Evolutionary conservation across 768 basidiomycete genomes (phyloP).

Genomic region (Kwoniella newhampshirensis): DNA sequence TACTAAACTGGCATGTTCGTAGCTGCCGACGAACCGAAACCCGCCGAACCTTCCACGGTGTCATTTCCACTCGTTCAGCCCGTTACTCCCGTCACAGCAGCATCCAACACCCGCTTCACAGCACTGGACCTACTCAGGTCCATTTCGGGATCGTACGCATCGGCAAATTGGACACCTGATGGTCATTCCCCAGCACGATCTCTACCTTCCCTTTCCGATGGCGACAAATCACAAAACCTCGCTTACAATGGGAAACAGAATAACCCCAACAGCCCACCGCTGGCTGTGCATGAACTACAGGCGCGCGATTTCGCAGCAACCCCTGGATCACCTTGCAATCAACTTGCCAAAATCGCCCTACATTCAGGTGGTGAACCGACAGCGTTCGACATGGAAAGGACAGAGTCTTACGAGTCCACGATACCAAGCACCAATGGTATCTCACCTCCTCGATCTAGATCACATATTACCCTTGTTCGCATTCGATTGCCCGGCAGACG

Average conservation of each 20-base stretch:
- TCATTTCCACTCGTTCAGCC: not conserved
- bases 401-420: conserved; percentile 7
- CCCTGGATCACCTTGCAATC: not conserved
- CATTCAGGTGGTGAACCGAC: not conserved
- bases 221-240: not conserved
- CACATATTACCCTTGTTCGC: conserved; percentile 3
- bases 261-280: not conserved
- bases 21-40: too few species aligned
- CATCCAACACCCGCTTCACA: not conserved
- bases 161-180: conserved; percentile 8
- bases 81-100: not conserved
- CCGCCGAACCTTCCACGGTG: too few species aligned
- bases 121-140: conserved; percentile 14
- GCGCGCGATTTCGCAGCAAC: conserved; percentile 8
- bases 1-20: too few species aligned
- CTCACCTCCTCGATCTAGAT: conserved; percentile 5
- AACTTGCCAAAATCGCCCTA: not conserved
- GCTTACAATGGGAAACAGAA: not conserved
- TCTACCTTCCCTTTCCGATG: not conserved
- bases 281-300: not conserved
- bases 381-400: not conserved
- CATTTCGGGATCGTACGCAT: conserved; percentile 10
- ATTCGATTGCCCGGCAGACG: conserved; percentile 13
- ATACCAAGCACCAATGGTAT: not conserved
- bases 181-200: not conserved